Evolutionary conservation across 108 stramenopile species (phyloP).

Genomic region (Pseudonitzschia multiseries): DNA sequence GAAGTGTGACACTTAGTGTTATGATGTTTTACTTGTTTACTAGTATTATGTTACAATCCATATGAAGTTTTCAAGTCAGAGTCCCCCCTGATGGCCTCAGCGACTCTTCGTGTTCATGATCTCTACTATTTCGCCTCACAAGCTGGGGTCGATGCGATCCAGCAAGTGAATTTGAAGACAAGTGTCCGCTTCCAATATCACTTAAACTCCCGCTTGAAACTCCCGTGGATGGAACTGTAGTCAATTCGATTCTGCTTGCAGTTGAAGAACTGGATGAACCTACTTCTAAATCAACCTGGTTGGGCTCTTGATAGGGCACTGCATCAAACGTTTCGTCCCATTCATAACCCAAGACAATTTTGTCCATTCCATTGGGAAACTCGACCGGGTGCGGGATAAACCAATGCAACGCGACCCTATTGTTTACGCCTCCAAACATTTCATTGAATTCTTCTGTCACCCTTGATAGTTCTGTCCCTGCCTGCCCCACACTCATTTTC

Average conservation of each 20-base stretch:
- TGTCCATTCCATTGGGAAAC: slow-evolving; percentile 73
- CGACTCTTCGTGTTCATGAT: neutral
- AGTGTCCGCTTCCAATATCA: slow-evolving; percentile 6
- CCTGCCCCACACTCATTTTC: slow-evolving; percentile 78
- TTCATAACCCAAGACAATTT: slow-evolving; percentile 79
- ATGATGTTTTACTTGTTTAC: too few relatives aligned
- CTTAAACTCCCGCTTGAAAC: neutral
- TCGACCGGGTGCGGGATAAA: slow-evolving; percentile 59
- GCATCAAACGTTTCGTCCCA: slow-evolving; percentile 56
- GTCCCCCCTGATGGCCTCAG: slow-evolving; percentile 12
- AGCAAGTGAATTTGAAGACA: neutral
- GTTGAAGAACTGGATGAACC: slow-evolving; percentile 1
- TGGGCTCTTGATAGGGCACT: slow-evolving; percentile 54
- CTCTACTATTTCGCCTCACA: slow-evolving; percentile 25
- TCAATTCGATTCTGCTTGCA: neutral
- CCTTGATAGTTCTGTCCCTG: slow-evolving; percentile 61
- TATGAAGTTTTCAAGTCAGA: slow-evolving; percentile 13
- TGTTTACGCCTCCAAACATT: slow-evolving; percentile 87
- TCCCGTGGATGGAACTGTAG: slow-evolving; percentile 13
- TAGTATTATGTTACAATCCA: neutral
- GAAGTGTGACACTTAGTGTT: too few relatives aligned
- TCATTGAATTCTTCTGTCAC: slow-evolving; percentile 88
- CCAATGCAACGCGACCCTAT: slow-evolving; percentile 74
- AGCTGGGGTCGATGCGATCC: slow-evolving; percentile 12
- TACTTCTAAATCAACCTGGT: slow-evolving; percentile 16